phyloP scores from a whole-genome alignment of 2,329 filamentous ascomycete genomes.

The Microdochium bolleyi region DNA sequence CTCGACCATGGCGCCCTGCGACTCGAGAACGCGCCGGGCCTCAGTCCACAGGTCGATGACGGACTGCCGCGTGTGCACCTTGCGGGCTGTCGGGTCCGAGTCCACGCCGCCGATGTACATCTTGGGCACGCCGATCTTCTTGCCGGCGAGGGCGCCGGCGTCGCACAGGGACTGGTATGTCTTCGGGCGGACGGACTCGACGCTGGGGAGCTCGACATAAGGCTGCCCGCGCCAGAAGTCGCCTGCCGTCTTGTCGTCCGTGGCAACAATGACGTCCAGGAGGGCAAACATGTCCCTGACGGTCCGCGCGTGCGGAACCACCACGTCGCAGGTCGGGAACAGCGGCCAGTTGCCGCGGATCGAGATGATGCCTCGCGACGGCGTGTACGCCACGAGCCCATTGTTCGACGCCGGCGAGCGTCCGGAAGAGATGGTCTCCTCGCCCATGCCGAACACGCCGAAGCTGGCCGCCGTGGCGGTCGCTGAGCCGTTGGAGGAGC shows the following conservation, averaged over 20 bases:
- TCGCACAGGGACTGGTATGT: conserved; percentile 1
- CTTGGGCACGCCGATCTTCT: conserved; percentile 38
- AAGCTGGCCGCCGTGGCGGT: conserved; percentile 41
- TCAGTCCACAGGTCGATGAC: conserved; percentile 18
- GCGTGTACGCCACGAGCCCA: conserved; percentile 45
- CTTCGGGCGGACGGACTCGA: conserved; percentile 10
- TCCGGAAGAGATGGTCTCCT: conserved; percentile 48
- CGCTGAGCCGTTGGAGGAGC: conserved; percentile 49
- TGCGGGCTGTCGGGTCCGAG: conserved; percentile 6
- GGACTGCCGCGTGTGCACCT: conserved; percentile 8
- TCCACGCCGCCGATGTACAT: conserved; percentile 38
- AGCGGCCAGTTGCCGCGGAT: conserved; percentile 46
- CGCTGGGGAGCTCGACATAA: conserved; percentile 25
- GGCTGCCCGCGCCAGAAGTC: conserved; percentile 49
- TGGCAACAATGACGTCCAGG: conserved; percentile 32
- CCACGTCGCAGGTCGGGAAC: conserved; percentile 46
- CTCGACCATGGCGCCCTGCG: conserved; percentile 30
- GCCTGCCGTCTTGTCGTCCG: conserved; percentile 29
- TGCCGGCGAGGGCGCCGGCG: conserved; percentile 26
- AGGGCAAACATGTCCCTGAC: conserved; percentile 37
- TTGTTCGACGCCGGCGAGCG: conserved; percentile 50
- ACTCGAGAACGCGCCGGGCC: conserved; percentile 25
- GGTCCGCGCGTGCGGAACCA: conserved; percentile 37
- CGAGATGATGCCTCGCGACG: conserved; percentile 42
- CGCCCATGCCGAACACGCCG: conserved; percentile 43